Percentiles rank a stretch among this genome's conserved stretches.
phyloP scores from a whole-genome alignment of 75 land plant species.

The Selaginella tamariscina region DNA sequence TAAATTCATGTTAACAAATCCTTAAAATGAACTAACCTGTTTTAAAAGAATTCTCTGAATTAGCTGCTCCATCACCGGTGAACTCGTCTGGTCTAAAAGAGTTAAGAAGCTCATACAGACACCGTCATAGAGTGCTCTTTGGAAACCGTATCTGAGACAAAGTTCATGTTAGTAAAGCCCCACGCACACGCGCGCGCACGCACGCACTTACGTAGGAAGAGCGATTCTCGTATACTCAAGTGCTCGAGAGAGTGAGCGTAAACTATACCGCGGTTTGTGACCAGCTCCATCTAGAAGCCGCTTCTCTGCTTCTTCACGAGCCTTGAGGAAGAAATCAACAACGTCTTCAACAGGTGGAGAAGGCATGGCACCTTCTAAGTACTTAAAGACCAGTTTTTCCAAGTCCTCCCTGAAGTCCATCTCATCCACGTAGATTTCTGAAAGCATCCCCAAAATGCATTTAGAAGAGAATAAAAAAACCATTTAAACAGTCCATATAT shows the following conservation, averaged over 20 bases:
- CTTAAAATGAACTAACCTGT: too few relatives aligned
- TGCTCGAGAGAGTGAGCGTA: conserved; percentile 89
- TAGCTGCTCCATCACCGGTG: conserved; percentile 47
- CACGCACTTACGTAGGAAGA: conserved; percentile 29
- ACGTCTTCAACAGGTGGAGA: conserved; percentile 35
- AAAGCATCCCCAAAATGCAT: too few relatives aligned
- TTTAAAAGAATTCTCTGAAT: conserved; percentile 36
- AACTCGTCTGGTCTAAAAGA: conserved; percentile 62
- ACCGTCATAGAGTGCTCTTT: conserved; percentile 82
- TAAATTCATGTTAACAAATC: too few relatives aligned
- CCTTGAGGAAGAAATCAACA: conserved; percentile 63
- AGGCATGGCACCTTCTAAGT: conserved; percentile 33
- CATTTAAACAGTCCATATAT: too few relatives aligned
- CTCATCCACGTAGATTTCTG: conserved; percentile 85
- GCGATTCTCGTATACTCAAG: conserved; percentile 60
- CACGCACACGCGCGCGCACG: too few relatives aligned
- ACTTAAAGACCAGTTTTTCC: conserved; percentile 40
- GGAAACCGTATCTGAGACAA: too few relatives aligned
- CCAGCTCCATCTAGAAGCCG: conserved; percentile 87
- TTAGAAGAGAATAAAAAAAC: too few relatives aligned
- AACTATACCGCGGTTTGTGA: conserved; percentile 92
- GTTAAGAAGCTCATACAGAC: conserved; percentile 85
- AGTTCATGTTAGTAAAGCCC: too few relatives aligned
- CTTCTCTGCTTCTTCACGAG: conserved; percentile 60
- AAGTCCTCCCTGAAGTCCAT: conserved; percentile 63